A percentile compares a stretch with the other conserved stretches of the same genome.
Conservation (phyloP, 2,329 filamentous ascomycete genomes). For the Ophiostoma populinum region DNA sequence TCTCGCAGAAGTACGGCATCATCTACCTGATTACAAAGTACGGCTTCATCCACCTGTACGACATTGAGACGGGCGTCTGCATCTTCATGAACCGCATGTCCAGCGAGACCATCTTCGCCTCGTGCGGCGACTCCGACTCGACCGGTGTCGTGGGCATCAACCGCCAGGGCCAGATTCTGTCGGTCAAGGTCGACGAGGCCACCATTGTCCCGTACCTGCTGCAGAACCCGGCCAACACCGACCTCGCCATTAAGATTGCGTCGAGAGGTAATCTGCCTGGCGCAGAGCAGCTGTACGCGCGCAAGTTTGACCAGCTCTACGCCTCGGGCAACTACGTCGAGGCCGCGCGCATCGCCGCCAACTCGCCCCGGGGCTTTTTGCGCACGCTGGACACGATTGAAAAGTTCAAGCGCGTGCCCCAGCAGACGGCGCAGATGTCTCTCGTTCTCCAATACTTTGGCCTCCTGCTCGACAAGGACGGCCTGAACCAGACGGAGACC, state of each 20-base stretch:
- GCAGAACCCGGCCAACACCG: slow-evolving; percentile 86
- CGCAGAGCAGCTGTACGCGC: slow-evolving; percentile 80
- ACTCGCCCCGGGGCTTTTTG: slow-evolving; percentile 88
- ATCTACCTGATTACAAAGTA: slow-evolving; percentile 98
- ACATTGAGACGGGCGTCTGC: slow-evolving; percentile 84
- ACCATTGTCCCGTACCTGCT: slow-evolving; percentile 88
- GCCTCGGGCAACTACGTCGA: slow-evolving; percentile 64
- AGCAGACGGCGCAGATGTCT: slow-evolving; percentile 72
- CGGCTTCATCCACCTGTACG: slow-evolving; percentile 96
- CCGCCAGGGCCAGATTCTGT: slow-evolving; percentile 89
- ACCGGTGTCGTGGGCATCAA: slow-evolving; percentile 89
- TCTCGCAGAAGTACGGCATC: slow-evolving; percentile 90
- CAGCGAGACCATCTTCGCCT: slow-evolving; percentile 97
- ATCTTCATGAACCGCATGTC: slow-evolving; percentile 99
- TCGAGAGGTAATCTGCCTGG: slow-evolving; percentile 86
- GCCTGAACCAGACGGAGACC: slow-evolving; percentile 82
- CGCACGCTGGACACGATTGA: slow-evolving; percentile 91
- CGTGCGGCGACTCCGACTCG: slow-evolving; percentile 65
- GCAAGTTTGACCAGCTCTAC: slow-evolving; percentile 84
- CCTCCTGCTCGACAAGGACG: slow-evolving; percentile 88
- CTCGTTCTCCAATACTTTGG: slow-evolving; percentile 96
- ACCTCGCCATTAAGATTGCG: slow-evolving; percentile 89
- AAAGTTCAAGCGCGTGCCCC: slow-evolving; percentile 75
- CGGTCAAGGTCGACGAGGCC: slow-evolving; percentile 81
- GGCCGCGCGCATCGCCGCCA: slow-evolving; percentile 89